Conservation (phyloP, 2,329 filamentous ascomycete species). For the Aspergillus puulaauensis region DNA sequence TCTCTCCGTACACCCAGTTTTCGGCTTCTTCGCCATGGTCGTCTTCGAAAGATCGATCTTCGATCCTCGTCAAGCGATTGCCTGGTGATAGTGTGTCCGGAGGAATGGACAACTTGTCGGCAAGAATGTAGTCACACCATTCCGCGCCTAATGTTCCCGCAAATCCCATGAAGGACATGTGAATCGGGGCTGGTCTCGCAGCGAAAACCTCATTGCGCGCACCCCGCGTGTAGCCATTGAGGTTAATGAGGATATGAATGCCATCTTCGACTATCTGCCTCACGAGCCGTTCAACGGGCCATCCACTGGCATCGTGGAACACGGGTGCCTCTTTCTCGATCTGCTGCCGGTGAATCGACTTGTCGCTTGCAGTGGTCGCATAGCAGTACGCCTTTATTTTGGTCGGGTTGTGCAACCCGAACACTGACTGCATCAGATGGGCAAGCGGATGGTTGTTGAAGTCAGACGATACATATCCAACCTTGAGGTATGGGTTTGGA, state of each 20-base stretch:
- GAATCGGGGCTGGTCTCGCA: conserved; percentile 87
- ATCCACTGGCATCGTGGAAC: conserved; percentile 83
- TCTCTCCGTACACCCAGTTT: conserved; percentile 94
- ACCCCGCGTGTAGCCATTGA: conserved; percentile 97
- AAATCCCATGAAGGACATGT: conserved; percentile 99
- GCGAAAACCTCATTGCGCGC: conserved; percentile 98
- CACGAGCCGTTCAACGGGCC: conserved; percentile 81
- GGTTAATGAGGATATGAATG: conserved; percentile 91
- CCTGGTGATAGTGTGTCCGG: conserved; percentile 76
- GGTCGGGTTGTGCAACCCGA: conserved; percentile 76
- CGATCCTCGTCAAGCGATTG: conserved; percentile 70
- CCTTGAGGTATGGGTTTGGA: conserved; percentile 77
- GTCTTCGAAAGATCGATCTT: conserved; percentile 63
- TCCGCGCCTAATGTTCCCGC: conserved; percentile 93
- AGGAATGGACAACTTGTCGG: conserved; percentile 84
- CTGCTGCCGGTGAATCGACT: conserved; percentile 82
- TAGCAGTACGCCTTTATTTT: conserved; percentile 89
- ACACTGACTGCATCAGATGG: conserved; percentile 98
- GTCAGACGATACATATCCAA: conserved; percentile 96
- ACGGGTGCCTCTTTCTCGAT: conserved; percentile 91
- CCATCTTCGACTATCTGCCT: conserved; percentile 82
- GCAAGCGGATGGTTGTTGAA: conserved; percentile 98
- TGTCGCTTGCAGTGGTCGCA: conserved; percentile 88
- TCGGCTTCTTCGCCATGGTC: conserved; percentile 69
- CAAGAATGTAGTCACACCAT: conserved; percentile 97